Evolutionary conservation across 1,284 basidiomycete species (phyloP), one percentile per base, ranked within the genome.

Genomic region (Coniferiporia weirii): DNA sequence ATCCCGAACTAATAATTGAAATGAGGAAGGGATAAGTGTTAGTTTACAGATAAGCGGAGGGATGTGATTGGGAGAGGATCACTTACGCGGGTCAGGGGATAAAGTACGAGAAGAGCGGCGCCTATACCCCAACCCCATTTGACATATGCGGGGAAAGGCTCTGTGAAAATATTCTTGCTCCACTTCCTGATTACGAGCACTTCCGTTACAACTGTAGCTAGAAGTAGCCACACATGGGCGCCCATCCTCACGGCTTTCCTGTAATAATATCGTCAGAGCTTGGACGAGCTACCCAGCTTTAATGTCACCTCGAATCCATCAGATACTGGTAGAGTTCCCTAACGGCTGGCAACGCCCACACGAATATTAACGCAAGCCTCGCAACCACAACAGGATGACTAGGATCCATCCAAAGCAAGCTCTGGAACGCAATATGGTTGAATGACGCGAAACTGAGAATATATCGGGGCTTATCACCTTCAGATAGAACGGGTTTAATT

Each of bases 361-460:
- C 73, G 69, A 93, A 93, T 57, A 92, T 83, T 56, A 83, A 82
- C 6, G 82, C 83, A 10, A 93, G 78, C 35, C 90, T 80, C 61
- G 82, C 73, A 57, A 91, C 88, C 46, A 93, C 79, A 62, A 93
- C 83, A 7, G 89, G 89, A 70, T 92, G 89, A 68, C 91, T 86
- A 34, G 91, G 91, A 66, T 92, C 89, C 83, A 93, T 88, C 90
- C 91, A 93, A 43, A 93, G 75, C 60, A 93, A 73, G 54, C 79
- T 80, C 85, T 62, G 22, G 44, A 20, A 17, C 27, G 8, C 8
- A 12, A 40, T 40, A 3, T 10, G 8, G 12, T 3, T 40, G 38
- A 40, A 7, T 12, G 15, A 40, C 3, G 9, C 38, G 8, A 40
- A 40, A 40, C 12, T 40, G 38, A 40, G 38, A 40, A 12, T 40